phyloP scores from a whole-genome alignment of 805 yeast species.

The Zygosaccharomyces bisporus region DNA sequence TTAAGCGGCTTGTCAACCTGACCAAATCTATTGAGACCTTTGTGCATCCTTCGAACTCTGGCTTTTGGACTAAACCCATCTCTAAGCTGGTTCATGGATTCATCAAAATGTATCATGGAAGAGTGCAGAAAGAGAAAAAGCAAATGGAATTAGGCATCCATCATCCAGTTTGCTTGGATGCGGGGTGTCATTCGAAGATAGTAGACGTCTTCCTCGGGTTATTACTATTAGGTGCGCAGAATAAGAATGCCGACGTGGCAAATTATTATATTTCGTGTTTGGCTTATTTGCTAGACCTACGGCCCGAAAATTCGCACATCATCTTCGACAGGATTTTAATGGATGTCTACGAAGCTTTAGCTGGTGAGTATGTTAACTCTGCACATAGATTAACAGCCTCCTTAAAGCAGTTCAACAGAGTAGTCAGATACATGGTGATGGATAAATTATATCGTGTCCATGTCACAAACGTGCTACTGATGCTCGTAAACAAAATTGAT shows the following conservation, averaged over 20 bases:
- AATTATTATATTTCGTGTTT: slow-evolving; percentile 57
- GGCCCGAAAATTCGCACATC: slow-evolving; percentile 41
- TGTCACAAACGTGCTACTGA: slow-evolving; percentile 64
- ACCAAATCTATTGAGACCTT: slow-evolving; percentile 73
- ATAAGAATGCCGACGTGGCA: slow-evolving; percentile 56
- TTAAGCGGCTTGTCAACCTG: slow-evolving; percentile 51
- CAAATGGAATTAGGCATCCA: slow-evolving; percentile 20
- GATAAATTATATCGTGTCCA: slow-evolving; percentile 71
- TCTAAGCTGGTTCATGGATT: slow-evolving; percentile 62
- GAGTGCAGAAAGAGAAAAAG: slow-evolving; percentile 49
- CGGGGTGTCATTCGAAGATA: slow-evolving; percentile 35
- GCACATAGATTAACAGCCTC: slow-evolving; percentile 79
- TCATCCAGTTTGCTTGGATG: slow-evolving; percentile 29
- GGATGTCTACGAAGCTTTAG: slow-evolving; percentile 74
- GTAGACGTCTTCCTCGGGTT: slow-evolving; percentile 46
- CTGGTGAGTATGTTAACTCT: slow-evolving; percentile 59
- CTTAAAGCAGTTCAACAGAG: slow-evolving; percentile 58
- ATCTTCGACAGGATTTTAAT: slow-evolving; percentile 53
- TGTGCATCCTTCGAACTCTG: slow-evolving; percentile 90
- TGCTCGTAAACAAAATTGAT: slow-evolving; percentile 78
- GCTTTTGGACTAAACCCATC: slow-evolving; percentile 76
- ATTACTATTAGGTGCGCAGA: slow-evolving; percentile 68
- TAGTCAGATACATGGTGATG: slow-evolving; percentile 62
- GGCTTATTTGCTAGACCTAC: slow-evolving; percentile 59
- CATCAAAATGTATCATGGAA: slow-evolving; percentile 55